Evolutionary conservation across 2,329 filamentous ascomycete species (phyloP).

Genomic region (Monosporascus sp.): DNA sequence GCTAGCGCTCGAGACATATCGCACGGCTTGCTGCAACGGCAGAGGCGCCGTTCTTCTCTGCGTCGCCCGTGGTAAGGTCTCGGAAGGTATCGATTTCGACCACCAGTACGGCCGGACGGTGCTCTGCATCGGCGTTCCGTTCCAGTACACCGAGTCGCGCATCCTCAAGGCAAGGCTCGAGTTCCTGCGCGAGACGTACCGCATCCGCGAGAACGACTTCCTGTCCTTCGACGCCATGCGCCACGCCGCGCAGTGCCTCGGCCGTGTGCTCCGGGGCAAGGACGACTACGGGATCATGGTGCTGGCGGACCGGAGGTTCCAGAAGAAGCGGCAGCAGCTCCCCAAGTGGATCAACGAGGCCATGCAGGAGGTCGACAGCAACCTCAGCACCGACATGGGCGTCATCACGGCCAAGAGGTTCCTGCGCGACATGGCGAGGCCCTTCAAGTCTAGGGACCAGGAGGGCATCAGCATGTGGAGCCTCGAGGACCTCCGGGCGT

Average conservation of each 20-base stretch:
- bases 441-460: slow-evolving; percentile 75
- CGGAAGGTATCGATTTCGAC: slow-evolving; percentile 98
- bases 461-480: slow-evolving; percentile 95
- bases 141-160: slow-evolving; percentile 96
- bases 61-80: slow-evolving; percentile 94
- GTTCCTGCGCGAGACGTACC: slow-evolving; percentile 94
- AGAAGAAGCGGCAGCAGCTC: slow-evolving; percentile 83
- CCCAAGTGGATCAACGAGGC: slow-evolving; percentile 96
- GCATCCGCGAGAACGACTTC: slow-evolving; percentile 95
- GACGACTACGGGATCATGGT: slow-evolving; percentile 99
- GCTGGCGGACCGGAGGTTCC: slow-evolving; percentile 85
- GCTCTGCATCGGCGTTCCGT: slow-evolving; percentile 92
- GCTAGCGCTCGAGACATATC: slow-evolving; percentile 90
- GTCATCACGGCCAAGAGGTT: slow-evolving; percentile 86
- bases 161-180: slow-evolving; percentile 94
- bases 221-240: slow-evolving; percentile 98
- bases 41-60: slow-evolving; percentile 89
- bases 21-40: slow-evolving; percentile 95
- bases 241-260: slow-evolving; percentile 94
- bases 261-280: slow-evolving; percentile 89
- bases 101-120: slow-evolving; percentile 97
- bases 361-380: slow-evolving; percentile 77
- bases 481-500: slow-evolving; percentile 66
- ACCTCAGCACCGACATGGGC: slow-evolving; percentile 93
- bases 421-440: slow-evolving; percentile 84